Evolutionary conservation across 345 rosid genomes (phyloP).

Genomic region (Syzygium oleosum): DNA sequence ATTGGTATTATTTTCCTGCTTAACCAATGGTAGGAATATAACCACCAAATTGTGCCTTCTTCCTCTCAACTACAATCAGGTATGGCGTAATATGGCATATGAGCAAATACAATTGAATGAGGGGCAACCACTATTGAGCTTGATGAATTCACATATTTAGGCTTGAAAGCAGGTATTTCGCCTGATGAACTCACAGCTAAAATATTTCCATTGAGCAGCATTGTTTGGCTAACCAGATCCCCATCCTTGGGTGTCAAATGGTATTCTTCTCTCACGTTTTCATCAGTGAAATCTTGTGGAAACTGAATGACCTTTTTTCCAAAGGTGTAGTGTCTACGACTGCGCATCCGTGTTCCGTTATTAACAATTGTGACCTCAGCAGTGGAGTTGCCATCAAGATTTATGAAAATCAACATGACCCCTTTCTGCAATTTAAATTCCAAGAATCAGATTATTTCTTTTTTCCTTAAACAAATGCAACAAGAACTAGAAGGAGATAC

Average conservation of each 20-base stretch:
- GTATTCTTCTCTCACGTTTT: slow-evolving; percentile 64
- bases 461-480: neutral
- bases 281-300: slow-evolving; percentile 9
- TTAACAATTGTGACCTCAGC: slow-evolving; percentile 28
- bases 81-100: slow-evolving; percentile 31
- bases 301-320: slow-evolving; percentile 9
- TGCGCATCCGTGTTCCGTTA: neutral
- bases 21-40: slow-evolving; percentile 2
- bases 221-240: slow-evolving; percentile 61
- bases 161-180: slow-evolving; percentile 59
- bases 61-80: slow-evolving; percentile 45
- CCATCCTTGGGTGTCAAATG: slow-evolving; percentile 78
- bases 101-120: slow-evolving; percentile 59
- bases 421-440: slow-evolving; percentile 49
- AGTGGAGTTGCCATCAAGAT: slow-evolving; percentile 57
- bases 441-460: neutral
- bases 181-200: slow-evolving; percentile 50
- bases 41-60: slow-evolving; percentile 4
- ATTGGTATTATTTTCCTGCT: neutral
- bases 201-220: slow-evolving; percentile 72
- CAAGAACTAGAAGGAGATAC: neutral
- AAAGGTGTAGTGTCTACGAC: neutral
- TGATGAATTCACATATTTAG: slow-evolving; percentile 35
- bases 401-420: slow-evolving; percentile 59
- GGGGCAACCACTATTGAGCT: slow-evolving; percentile 55